Percentiles rank a stretch among this genome's conserved stretches.
Evolutionary conservation across 805 yeast species (phyloP).

Genomic region (Suhomyces tanzawaensis): DNA sequence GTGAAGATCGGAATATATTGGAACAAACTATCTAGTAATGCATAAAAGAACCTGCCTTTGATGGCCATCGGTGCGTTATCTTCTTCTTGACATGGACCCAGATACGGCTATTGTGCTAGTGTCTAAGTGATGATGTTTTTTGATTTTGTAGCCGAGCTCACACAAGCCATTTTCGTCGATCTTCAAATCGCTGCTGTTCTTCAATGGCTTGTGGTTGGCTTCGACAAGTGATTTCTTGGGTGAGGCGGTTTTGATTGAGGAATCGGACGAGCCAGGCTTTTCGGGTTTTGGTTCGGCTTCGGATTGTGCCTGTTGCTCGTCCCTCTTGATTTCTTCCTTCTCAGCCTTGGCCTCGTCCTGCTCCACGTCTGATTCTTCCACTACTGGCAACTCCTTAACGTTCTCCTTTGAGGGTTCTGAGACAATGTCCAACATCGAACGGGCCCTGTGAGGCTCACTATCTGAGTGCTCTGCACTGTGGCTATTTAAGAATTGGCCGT

Average conservation of each 20-base stretch:
- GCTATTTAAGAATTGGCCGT: not conserved
- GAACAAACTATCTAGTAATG: too few relatives aligned
- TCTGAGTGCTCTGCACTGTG: not conserved
- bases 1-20: too few relatives aligned
- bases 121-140: conserved; percentile 42
- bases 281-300: not conserved
- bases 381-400: conserved; percentile 5
- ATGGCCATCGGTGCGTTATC: too few relatives aligned
- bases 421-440: conserved; percentile 7
- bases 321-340: not conserved
- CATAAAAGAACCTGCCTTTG: too few relatives aligned
- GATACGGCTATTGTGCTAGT: conserved; percentile 32
- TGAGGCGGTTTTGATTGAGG: conserved; percentile 2
- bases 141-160: conserved; percentile 42
- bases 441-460: not conserved
- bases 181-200: conserved; percentile 16
- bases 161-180: conserved; percentile 31
- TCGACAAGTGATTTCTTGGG: conserved; percentile 7
- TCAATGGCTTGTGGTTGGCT: conserved; percentile 5
- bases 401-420: conserved; percentile 1
- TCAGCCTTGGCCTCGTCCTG: not conserved
- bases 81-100: conserved; percentile 23
- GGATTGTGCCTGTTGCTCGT: not conserved
- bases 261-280: not conserved
- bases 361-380: conserved; percentile 5